These are phyloP conservation scores for Craspedostauros australis DNA, from an alignment of 108 stramenopile species.

Conservation along the genomic window DNA sequence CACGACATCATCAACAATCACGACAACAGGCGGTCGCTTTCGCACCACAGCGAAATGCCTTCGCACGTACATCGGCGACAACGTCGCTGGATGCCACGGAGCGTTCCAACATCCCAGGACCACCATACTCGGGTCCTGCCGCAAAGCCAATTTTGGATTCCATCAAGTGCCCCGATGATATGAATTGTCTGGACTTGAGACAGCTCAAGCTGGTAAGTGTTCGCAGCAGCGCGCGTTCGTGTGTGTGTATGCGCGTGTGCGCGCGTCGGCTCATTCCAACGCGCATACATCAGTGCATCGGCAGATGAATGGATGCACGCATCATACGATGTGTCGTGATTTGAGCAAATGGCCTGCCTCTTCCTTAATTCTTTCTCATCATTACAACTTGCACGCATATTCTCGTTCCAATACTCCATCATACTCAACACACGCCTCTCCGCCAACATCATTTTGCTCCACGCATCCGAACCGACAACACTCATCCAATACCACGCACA, in stretches of 20 bases:
- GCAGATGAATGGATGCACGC: too few relatives aligned
- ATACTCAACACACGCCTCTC: not conserved
- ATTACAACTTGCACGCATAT: not conserved
- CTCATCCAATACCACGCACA: too few relatives aligned
- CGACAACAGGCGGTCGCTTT: too few relatives aligned
- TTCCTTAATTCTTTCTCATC: not conserved
- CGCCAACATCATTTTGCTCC: too few relatives aligned
- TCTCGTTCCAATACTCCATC: not conserved
- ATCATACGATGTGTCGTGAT: too few relatives aligned
- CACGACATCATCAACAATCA: not conserved
- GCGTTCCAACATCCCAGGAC: conserved; percentile 35
- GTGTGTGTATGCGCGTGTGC: too few relatives aligned
- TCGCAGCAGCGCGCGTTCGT: too few relatives aligned
- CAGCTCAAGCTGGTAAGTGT: conserved; percentile 84
- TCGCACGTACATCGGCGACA: conserved; percentile 1
- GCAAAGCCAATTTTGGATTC: conserved; percentile 88
- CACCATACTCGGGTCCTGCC: conserved; percentile 78
- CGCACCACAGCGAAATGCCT: conserved; percentile 1
- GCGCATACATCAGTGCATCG: too few relatives aligned
- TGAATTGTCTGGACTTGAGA: conserved; percentile 80
- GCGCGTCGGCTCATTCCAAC: too few relatives aligned
- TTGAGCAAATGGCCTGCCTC: too few relatives aligned
- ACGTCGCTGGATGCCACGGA: conserved; percentile 8
- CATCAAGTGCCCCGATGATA: conserved; percentile 75
- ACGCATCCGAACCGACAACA: too few relatives aligned